Percentiles rank a stretch among this genome's conserved stretches.
Conservation (phyloP, 2,329 filamentous ascomycete genomes). For the Daldinia sp. region DNA sequence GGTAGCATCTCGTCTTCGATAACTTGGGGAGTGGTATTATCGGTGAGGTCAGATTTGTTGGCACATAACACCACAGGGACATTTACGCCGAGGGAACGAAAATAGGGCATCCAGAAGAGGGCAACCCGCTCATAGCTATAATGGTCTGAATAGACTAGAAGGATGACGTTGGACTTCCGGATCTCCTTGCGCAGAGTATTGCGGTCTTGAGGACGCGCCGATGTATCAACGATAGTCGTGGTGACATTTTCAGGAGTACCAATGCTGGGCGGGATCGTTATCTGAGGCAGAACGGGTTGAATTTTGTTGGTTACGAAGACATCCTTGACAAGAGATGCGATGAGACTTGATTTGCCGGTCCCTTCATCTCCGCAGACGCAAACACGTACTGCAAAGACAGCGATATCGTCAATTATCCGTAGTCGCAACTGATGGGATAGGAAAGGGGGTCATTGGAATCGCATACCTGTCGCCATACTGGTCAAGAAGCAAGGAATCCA, state of each 20-base stretch:
- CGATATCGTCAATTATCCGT: constrained; percentile 12
- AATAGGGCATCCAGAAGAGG: constrained; percentile 98
- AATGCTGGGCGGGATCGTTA: constrained; percentile 92
- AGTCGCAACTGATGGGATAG: constrained; percentile 5
- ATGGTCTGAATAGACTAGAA: constrained; percentile 96
- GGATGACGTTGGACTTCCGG: constrained; percentile 94
- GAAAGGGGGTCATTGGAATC: not conserved
- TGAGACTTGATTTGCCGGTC: constrained; percentile 92
- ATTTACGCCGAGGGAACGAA: constrained; percentile 96
- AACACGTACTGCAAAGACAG: constrained; percentile 73
- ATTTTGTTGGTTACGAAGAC: constrained; percentile 97
- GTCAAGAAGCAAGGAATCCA: constrained; percentile 18
- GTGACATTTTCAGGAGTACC: constrained; percentile 96
- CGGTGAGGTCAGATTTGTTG: constrained; percentile 92
- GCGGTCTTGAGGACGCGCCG: constrained; percentile 91
- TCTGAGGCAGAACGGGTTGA: constrained; percentile 90
- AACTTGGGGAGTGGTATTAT: constrained; percentile 80
- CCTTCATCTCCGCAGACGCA: constrained; percentile 97
- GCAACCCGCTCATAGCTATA: constrained; percentile 99
- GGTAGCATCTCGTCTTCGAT: constrained; percentile 98
- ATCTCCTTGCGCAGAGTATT: constrained; percentile 92
- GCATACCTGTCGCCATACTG: constrained; percentile 44
- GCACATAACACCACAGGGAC: constrained; percentile 96
- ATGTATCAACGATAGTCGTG: constrained; percentile 97
- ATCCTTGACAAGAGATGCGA: constrained; percentile 95